Evolutionary conservation across 306 rosid species (phyloP).

Genomic region (Hylodesmum podocarpum): DNA sequence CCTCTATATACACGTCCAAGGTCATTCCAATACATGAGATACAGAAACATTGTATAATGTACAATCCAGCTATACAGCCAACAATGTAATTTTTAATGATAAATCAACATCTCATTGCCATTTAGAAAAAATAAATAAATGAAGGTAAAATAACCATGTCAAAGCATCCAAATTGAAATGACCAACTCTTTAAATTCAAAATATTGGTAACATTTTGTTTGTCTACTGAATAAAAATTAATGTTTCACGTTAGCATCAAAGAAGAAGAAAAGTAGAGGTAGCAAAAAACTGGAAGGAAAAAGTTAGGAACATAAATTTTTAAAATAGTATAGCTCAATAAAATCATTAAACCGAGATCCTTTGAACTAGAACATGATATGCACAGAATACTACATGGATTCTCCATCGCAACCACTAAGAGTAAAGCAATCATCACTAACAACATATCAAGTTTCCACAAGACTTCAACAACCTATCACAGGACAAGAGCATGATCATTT

Average conservation of each 20-base stretch:
- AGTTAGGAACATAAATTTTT: background rate
- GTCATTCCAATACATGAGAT: background rate
- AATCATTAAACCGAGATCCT: background rate
- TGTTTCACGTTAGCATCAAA: background rate
- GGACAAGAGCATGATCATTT: conserved; percentile 1
- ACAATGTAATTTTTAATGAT: background rate
- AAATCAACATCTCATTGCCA: background rate
- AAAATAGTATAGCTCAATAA: background rate
- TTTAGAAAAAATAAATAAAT: background rate
- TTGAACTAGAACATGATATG: background rate
- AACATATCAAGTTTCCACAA: background rate
- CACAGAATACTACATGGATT: background rate
- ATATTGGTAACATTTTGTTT: background rate
- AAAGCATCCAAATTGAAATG: background rate
- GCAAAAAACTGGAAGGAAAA: background rate
- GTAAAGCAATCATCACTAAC: background rate
- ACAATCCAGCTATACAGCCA: background rate
- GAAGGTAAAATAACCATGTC: background rate
- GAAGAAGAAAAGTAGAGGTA: background rate
- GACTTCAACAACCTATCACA: background rate
- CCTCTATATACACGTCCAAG: background rate
- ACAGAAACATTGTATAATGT: background rate
- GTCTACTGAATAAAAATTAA: background rate
- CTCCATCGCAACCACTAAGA: background rate
- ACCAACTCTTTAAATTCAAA: background rate